Percentiles rank a stretch among this genome's conserved stretches.
Evolutionary conservation across 2,329 filamentous ascomycete genomes (phyloP).

Genomic region (Xylogone sp.): DNA sequence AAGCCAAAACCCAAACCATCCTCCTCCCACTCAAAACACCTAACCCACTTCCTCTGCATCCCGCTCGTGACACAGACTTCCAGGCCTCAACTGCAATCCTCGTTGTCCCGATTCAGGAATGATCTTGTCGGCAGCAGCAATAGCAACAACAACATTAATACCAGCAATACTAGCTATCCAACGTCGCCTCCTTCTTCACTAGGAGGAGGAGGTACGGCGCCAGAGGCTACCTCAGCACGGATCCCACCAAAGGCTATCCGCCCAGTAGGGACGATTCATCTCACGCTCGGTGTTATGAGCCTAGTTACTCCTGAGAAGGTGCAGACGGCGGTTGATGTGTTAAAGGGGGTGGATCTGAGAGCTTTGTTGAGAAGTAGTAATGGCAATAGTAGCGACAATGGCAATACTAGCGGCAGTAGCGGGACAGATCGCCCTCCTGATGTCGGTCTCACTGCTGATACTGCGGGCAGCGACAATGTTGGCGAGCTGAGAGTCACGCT

Average conservation of each 20-base stretch:
- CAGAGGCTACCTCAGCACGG: slow-evolving; percentile 21
- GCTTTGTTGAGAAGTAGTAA: slow-evolving; percentile 32
- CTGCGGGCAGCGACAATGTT: too few relatives aligned
- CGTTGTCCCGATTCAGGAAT: slow-evolving; percentile 57
- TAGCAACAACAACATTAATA: not conserved
- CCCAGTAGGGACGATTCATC: slow-evolving; percentile 75
- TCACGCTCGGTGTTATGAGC: slow-evolving; percentile 85
- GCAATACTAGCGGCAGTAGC: not conserved
- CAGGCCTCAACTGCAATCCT: slow-evolving; percentile 60
- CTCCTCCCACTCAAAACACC: slow-evolving; percentile 28
- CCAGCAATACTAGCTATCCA: too few relatives aligned
- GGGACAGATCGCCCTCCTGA: slow-evolving; percentile 3
- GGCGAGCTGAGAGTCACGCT: slow-evolving; percentile 42
- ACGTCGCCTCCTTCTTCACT: not conserved
- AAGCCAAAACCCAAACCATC: slow-evolving; percentile 26
- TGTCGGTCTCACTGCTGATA: too few relatives aligned
- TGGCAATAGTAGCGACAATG: slow-evolving; percentile 30
- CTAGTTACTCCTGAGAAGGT: slow-evolving; percentile 50
- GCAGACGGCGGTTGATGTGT: slow-evolving; percentile 35
- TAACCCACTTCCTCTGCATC: slow-evolving; percentile 75
- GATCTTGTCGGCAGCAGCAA: slow-evolving; percentile 43
- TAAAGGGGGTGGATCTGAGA: not conserved
- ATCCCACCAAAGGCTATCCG: slow-evolving; percentile 67
- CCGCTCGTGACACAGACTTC: slow-evolving; percentile 63
- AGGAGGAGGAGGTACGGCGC: not conserved